Percentiles rank a stretch among this genome's conserved stretches.
phyloP scores from a whole-genome alignment of 345 rosid species.

The Gossypium herbaceum region DNA sequence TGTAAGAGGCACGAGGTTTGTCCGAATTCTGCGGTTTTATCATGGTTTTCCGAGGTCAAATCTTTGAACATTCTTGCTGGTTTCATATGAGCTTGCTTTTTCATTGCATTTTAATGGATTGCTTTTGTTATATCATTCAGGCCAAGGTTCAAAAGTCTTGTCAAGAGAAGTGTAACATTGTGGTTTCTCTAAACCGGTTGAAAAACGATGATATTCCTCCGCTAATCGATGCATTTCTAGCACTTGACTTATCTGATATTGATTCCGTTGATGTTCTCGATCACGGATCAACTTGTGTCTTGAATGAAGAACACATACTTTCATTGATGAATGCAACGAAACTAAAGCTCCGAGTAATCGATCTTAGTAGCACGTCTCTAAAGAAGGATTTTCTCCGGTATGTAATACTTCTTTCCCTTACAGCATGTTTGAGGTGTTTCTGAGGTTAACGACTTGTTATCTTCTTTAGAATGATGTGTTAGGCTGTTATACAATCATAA shows the following conservation, averaged over 20 bases:
- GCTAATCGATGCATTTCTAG: slow-evolving; percentile 32
- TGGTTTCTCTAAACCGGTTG: slow-evolving; percentile 34
- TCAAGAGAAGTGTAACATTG: slow-evolving; percentile 27
- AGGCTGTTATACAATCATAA: neutral
- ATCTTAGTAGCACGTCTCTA: slow-evolving; percentile 30
- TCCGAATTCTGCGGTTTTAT: slow-evolving; percentile 32
- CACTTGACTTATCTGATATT: slow-evolving; percentile 25
- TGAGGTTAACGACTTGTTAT: neutral
- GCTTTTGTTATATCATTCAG: slow-evolving; percentile 28
- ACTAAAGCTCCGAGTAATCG: slow-evolving; percentile 36
- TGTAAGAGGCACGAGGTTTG: slow-evolving; percentile 36
- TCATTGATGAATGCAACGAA: slow-evolving; percentile 32
- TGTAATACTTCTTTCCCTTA: slow-evolving; percentile 5
- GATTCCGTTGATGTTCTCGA: slow-evolving; percentile 33
- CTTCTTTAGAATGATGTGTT: neutral
- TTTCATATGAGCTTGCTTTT: neutral
- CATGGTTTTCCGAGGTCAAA: slow-evolving; percentile 45
- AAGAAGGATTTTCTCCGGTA: slow-evolving; percentile 36
- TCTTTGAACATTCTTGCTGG: neutral
- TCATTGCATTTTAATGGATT: neutral
- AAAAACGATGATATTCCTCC: slow-evolving; percentile 34
- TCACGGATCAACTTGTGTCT: slow-evolving; percentile 23
- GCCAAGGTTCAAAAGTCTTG: slow-evolving; percentile 28
- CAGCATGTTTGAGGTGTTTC: neutral
- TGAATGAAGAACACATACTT: slow-evolving; percentile 33